phyloP scores from a whole-genome alignment of 139 green algal species.

The Pleodorina starrii region DNA sequence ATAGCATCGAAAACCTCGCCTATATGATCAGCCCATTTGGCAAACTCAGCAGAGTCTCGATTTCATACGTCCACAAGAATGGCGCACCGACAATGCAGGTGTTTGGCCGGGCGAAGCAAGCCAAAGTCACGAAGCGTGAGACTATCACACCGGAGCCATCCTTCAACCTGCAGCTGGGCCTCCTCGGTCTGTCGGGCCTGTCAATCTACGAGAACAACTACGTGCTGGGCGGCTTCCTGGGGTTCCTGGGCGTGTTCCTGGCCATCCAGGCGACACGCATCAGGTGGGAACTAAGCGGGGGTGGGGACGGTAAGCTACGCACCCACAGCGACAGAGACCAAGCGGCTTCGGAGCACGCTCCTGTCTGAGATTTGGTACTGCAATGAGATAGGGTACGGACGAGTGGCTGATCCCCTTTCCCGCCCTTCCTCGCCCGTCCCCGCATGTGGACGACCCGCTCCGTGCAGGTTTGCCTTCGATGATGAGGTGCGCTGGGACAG shows the following conservation, averaged over 20 bases:
- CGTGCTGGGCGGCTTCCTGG: constrained; percentile 57
- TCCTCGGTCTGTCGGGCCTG: constrained; percentile 45
- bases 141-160: constrained; percentile 58
- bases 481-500: constrained; percentile 76
- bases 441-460: background rate
- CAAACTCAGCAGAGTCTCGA: too few species aligned
- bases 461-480: constrained; percentile 84
- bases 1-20: too few species aligned
- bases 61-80: too few species aligned
- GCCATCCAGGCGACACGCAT: constrained; percentile 82
- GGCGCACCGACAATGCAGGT: background rate
- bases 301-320: too few species aligned
- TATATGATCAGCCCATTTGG: too few species aligned
- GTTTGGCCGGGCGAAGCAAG: background rate
- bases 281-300: constrained; percentile 62
- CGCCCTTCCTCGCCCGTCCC: background rate
- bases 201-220: constrained; percentile 57
- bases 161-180: constrained; percentile 65
- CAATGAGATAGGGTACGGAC: too few species aligned
- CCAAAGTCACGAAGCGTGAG: constrained; percentile 30
- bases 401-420: too few species aligned
- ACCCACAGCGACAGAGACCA: too few species aligned
- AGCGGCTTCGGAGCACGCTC: too few species aligned
- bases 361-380: too few species aligned
- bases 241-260: constrained; percentile 83